Conservation (phyloP, 495 filamentous ascomycete species). For the Talaromyces nanjingensis region DNA sequence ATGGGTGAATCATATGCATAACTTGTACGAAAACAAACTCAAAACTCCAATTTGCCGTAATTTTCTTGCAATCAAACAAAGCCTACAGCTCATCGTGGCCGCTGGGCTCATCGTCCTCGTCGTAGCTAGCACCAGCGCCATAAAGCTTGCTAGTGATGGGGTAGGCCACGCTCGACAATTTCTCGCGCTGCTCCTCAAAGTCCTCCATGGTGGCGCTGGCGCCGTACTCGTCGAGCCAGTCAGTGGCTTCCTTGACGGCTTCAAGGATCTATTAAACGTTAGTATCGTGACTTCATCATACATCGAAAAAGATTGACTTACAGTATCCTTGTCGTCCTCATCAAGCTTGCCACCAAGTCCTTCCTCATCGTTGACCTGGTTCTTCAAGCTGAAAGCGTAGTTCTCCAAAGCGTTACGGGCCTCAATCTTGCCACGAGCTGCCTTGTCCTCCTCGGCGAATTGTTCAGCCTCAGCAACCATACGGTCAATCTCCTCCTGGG, state of each 20-base stretch:
- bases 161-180: slow-evolving; percentile 91
- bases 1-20: slow-evolving; percentile 9
- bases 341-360: slow-evolving; percentile 97
- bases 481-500: slow-evolving; percentile 94
- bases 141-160: slow-evolving; percentile 99
- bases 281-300: neutral
- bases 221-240: slow-evolving; percentile 97
- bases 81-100: slow-evolving; percentile 88
- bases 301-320: slow-evolving; percentile 30
- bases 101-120: slow-evolving; percentile 63
- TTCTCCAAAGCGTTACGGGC: slow-evolving; percentile 94
- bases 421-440: slow-evolving; percentile 86
- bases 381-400: slow-evolving; percentile 96
- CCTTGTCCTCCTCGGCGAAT: slow-evolving; percentile 98
- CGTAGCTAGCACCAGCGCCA: slow-evolving; percentile 56
- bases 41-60: slow-evolving; percentile 21
- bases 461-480: slow-evolving; percentile 97
- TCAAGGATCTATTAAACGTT: slow-evolving; percentile 59
- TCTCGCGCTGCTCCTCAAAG: slow-evolving; percentile 99
- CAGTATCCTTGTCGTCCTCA: slow-evolving; percentile 96
- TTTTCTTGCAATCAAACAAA: slow-evolving; percentile 30
- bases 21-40: slow-evolving; percentile 24
- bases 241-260: slow-evolving; percentile 92
- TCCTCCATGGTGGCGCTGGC: slow-evolving; percentile 81
- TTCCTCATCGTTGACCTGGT: slow-evolving; percentile 96